phyloP scores from a whole-genome alignment of 177 flowering plant species.

The Vitis hybrid region DNA sequence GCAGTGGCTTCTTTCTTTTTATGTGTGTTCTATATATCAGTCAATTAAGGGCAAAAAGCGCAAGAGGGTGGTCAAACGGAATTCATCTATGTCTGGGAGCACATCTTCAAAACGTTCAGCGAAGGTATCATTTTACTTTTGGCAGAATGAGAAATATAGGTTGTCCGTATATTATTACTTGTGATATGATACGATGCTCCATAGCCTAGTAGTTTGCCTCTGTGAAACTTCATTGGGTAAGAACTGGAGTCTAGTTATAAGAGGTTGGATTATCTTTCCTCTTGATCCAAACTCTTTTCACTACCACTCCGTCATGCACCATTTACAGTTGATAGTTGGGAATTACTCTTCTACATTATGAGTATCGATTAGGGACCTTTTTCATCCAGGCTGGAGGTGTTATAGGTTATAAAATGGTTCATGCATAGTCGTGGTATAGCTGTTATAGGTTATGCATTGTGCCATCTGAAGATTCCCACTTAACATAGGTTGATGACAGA shows the following conservation, averaged over 20 bases:
- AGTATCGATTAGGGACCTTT: no score
- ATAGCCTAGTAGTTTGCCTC: no score
- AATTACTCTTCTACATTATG: neutral
- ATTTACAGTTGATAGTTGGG: neutral
- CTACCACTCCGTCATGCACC: neutral
- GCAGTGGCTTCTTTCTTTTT: neutral
- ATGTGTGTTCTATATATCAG: slow-evolving; percentile 24
- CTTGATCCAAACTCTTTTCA: neutral
- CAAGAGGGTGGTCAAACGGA: slow-evolving; percentile 50
- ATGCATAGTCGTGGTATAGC: no score
- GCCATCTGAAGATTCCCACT: no score
- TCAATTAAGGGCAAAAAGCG: slow-evolving; percentile 64
- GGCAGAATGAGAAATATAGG: neutral
- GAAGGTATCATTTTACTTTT: slow-evolving; percentile 48
- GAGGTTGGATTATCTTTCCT: neutral
- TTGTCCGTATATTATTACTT: no score
- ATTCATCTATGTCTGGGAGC: slow-evolving; percentile 44
- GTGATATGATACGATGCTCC: no score
- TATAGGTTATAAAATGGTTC: no score
- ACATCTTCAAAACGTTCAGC: slow-evolving; percentile 46
- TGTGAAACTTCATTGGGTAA: no score
- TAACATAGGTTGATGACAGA: no score
- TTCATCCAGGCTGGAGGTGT: no score
- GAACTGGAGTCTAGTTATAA: no score
- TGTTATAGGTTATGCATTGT: no score